Percentiles rank a stretch among this genome's conserved stretches.
phyloP scores from a whole-genome alignment of 768 basidiomycete species.

The Tephrocybe sp. region DNA sequence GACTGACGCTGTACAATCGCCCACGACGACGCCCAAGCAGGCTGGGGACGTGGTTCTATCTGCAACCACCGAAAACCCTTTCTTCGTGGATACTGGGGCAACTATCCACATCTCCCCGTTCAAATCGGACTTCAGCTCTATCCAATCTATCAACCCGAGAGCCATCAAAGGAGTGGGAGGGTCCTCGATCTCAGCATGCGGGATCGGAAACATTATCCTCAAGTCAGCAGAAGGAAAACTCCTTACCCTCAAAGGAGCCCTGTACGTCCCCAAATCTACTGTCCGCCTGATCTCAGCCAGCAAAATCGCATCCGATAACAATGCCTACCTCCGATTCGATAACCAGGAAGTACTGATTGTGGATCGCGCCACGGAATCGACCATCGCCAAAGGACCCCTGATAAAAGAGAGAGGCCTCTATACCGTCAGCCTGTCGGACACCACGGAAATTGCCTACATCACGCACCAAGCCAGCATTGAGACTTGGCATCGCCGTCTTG shows the following conservation, averaged over 20 bases:
- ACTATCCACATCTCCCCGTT: conserved; percentile 22
- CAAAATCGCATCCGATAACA: neutral
- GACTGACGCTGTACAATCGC: no score
- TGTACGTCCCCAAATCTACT: conserved; percentile 22
- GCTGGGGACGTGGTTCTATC: no score
- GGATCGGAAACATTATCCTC: conserved; percentile 25
- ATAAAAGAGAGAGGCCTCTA: conserved; percentile 16
- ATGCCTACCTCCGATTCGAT: conserved; percentile 22
- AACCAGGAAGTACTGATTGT: conserved; percentile 9
- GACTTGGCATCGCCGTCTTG: conserved; percentile 28
- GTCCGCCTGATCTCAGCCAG: conserved; percentile 25
- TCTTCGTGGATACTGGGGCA: conserved; percentile 28
- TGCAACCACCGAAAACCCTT: conserved; percentile 8
- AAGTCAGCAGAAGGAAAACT: conserved; percentile 11
- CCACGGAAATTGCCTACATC: conserved; percentile 12
- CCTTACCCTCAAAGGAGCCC: conserved; percentile 15
- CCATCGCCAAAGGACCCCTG: conserved; percentile 16
- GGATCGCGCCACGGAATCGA: conserved; percentile 7
- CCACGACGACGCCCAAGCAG: no score
- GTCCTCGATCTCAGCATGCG: conserved; percentile 21
- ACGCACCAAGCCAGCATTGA: conserved; percentile 12
- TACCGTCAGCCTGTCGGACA: conserved; percentile 10
- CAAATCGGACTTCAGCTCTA: conserved; percentile 21
- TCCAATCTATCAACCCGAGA: conserved; percentile 21
- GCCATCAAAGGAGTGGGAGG: conserved; percentile 27